Percentiles rank a stretch among this genome's conserved stretches.
phyloP scores from a whole-genome alignment of 768 basidiomycete species.

The Hemileccinum rubropunctum region DNA sequence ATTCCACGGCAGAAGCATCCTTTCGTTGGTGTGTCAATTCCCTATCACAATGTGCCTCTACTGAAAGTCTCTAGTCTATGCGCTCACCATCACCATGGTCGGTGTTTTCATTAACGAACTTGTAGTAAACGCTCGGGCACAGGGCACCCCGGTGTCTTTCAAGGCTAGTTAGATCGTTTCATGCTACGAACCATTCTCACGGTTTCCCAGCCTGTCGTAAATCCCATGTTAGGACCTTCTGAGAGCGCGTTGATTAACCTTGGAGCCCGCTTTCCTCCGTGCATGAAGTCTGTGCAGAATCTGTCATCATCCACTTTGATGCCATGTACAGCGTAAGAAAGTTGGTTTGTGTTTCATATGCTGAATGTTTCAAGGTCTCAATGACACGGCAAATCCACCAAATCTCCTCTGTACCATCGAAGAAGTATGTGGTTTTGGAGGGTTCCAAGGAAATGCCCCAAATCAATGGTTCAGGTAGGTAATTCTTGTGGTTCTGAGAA shows the following conservation, averaged over 20 bases:
- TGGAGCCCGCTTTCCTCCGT: conserved; percentile 91
- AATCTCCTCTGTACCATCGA: conserved; percentile 69
- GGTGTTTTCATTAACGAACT: conserved; percentile 83
- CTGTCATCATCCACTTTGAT: conserved; percentile 54
- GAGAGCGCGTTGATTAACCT: conserved; percentile 78
- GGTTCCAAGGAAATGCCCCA: conserved; percentile 46
- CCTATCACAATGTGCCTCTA: neutral
- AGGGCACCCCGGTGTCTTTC: conserved; percentile 83
- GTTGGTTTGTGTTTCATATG: conserved; percentile 2
- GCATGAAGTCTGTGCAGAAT: conserved; percentile 72
- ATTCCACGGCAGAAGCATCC: conserved; percentile 81
- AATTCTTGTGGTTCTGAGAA: conserved; percentile 40
- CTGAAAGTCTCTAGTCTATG: conserved; percentile 49
- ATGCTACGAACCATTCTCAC: conserved; percentile 5
- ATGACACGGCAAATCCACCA: conserved; percentile 81
- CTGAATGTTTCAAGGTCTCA: conserved; percentile 52
- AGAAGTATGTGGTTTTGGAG: conserved; percentile 87
- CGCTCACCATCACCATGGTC: conserved; percentile 63
- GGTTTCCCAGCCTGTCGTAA: conserved; percentile 62
- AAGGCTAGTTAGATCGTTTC: conserved; percentile 48
- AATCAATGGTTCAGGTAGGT: conserved; percentile 56
- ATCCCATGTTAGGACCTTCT: conserved; percentile 90
- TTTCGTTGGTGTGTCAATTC: conserved; percentile 56
- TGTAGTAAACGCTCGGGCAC: conserved; percentile 66
- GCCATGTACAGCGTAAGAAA: conserved; percentile 49